These are phyloP conservation scores for Physcia stellaris DNA, from an alignment of 495 filamentous ascomycete species.

Conservation along the genomic window DNA sequence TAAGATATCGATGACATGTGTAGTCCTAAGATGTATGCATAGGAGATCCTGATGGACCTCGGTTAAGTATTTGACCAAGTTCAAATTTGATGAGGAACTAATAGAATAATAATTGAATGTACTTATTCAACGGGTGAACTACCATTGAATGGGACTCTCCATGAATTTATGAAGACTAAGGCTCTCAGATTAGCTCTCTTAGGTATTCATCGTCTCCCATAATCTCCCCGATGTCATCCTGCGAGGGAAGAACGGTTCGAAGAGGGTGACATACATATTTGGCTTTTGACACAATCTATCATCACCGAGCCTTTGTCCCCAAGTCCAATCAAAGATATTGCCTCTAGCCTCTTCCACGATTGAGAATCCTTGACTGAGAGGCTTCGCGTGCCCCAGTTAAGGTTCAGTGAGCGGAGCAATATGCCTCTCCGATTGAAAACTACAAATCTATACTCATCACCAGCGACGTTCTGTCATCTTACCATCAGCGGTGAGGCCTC, in stretches of 20 bases:
- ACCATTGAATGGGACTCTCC: not conserved
- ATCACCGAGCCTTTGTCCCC: constrained; percentile 27
- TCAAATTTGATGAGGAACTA: not conserved
- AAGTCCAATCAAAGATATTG: not conserved
- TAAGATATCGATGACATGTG: not conserved
- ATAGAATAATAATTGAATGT: not conserved
- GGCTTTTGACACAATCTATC: constrained; percentile 38
- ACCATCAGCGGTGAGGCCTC: not conserved
- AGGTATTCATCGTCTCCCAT: constrained; percentile 39
- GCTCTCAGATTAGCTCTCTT: constrained; percentile 48
- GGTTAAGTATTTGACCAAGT: not conserved
- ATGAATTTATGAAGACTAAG: constrained; percentile 1
- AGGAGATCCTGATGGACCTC: not conserved
- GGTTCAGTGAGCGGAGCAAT: constrained; percentile 7
- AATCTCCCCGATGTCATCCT: constrained; percentile 7
- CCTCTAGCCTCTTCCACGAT: constrained; percentile 1
- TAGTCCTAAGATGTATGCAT: not conserved
- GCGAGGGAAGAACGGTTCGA: constrained; percentile 8
- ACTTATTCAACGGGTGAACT: not conserved
- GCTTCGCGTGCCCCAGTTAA: constrained; percentile 3
- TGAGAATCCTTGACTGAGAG: not conserved
- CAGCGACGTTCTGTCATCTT: constrained; percentile 3
- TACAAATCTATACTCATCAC: constrained; percentile 19
- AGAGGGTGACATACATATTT: constrained; percentile 41
- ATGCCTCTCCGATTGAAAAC: constrained; percentile 28